A percentile compares a stretch with the other conserved stretches of the same genome.
Conservation (phyloP, 73 alveolate genomes). For the Paramecium caudatum region DNA sequence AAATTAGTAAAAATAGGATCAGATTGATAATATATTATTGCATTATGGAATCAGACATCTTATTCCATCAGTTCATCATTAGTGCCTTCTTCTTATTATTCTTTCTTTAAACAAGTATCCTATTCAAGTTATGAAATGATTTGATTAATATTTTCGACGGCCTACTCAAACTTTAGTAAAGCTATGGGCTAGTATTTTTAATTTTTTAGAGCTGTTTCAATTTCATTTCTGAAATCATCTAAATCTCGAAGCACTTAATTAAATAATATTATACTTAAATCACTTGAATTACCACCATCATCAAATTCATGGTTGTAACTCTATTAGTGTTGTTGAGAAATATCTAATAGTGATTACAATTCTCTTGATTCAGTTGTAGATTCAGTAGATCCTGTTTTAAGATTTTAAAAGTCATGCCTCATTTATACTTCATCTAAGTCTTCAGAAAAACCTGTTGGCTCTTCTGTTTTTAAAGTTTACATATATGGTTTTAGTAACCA, state of each 20-base stretch:
- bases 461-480: no score
- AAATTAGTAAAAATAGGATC: neutral
- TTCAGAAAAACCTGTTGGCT: neutral
- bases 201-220: neutral
- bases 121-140: neutral
- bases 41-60: conserved; percentile 16
- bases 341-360: conserved; percentile 10
- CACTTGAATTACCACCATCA: neutral
- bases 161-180: neutral
- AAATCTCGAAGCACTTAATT: conserved; percentile 9
- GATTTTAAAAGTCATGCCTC: conserved; percentile 1
- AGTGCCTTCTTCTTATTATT: conserved; percentile 35
- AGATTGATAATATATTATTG: no score
- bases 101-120: conserved; percentile 19
- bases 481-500: neutral
- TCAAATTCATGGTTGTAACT: neutral
- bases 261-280: neutral
- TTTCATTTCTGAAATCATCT: conserved; percentile 17
- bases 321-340: neutral
- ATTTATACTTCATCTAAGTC: neutral
- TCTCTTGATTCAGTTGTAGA: conserved; percentile 40
- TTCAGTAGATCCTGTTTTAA: conserved; percentile 39
- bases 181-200: neutral
- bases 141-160: conserved; percentile 13
- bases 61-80: conserved; percentile 44